These are phyloP conservation scores for Lachancea mirantina DNA, from an alignment of 805 yeast genomes.

Conservation along the genomic window DNA sequence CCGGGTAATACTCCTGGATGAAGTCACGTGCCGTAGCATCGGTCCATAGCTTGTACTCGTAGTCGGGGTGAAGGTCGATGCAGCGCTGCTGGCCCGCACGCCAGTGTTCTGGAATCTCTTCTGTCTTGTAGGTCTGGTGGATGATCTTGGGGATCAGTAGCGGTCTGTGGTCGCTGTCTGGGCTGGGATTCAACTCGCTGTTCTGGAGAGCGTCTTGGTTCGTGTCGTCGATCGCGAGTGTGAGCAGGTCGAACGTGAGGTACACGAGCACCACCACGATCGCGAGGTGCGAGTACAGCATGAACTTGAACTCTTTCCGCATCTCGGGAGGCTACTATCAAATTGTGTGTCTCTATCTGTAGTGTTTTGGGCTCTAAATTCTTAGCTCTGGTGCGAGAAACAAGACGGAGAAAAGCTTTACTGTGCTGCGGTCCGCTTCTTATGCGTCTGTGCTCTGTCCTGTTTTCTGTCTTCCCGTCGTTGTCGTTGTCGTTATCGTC, in stretches of 20 bases:
- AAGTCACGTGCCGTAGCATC: constrained; percentile 76
- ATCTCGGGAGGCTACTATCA: no score
- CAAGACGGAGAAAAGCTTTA: no score
- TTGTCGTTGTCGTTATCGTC: no score
- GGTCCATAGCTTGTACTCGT: constrained; percentile 85
- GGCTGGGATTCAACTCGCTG: constrained; percentile 52
- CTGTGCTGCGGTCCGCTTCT: no score
- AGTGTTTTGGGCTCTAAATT: no score
- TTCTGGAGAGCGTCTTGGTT: constrained; percentile 55
- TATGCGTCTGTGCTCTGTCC: no score
- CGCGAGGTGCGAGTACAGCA: constrained; percentile 53
- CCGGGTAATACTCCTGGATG: constrained; percentile 70
- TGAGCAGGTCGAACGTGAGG: constrained; percentile 62
- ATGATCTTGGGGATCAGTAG: constrained; percentile 79
- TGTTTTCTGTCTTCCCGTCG: no score
- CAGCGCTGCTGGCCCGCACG: constrained; percentile 68
- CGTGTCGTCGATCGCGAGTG: constrained; percentile 68
- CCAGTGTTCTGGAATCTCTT: constrained; percentile 77
- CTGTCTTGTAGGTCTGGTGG: constrained; percentile 86
- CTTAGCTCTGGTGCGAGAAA: no score
- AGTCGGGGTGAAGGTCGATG: constrained; percentile 76
- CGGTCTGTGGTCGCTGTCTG: constrained; percentile 37
- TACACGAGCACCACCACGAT: constrained; percentile 50
- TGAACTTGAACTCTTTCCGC: constrained; percentile 59
- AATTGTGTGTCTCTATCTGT: no score